Percentiles rank a stretch among this genome's conserved stretches.
phyloP scores from a whole-genome alignment of 805 yeast genomes.

The Torulaspora delbrueckii region DNA sequence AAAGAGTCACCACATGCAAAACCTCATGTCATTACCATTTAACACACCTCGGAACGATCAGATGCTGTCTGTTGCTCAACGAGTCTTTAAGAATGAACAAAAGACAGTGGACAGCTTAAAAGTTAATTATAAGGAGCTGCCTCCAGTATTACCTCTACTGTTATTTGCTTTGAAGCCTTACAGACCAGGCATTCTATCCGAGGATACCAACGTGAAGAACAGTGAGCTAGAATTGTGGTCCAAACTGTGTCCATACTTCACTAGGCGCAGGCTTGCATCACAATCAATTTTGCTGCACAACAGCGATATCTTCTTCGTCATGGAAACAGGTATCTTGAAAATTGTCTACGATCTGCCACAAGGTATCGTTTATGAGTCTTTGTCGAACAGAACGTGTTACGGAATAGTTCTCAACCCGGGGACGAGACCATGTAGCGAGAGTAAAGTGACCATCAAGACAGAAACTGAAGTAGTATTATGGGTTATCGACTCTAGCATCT shows the following conservation, averaged over 20 bases:
- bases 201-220: constrained; percentile 32
- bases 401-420: constrained; percentile 41
- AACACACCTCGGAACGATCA: constrained; percentile 42
- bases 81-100: constrained; percentile 31
- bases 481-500: constrained; percentile 49
- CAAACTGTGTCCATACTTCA: constrained; percentile 52
- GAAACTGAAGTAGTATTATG: constrained; percentile 65
- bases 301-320: constrained; percentile 44
- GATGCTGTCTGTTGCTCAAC: constrained; percentile 39
- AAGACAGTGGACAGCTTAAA: constrained; percentile 22
- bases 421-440: constrained; percentile 35
- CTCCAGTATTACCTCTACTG: constrained; percentile 29
- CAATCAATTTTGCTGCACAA: constrained; percentile 41
- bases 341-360: constrained; percentile 47
- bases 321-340: constrained; percentile 53
- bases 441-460: constrained; percentile 47
- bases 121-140: constrained; percentile 17
- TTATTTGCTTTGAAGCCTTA: constrained; percentile 29
- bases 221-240: constrained; percentile 57
- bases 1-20: constrained; percentile 2
- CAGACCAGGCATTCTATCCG: constrained; percentile 26
- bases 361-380: constrained; percentile 41
- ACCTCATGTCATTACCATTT: constrained; percentile 21
- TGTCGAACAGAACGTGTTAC: constrained; percentile 53
- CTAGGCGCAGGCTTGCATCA: constrained; percentile 44